These are phyloP conservation scores for Pleurotus citrinopileatus DNA, from an alignment of 768 basidiomycete genomes.

Conservation along the genomic window DNA sequence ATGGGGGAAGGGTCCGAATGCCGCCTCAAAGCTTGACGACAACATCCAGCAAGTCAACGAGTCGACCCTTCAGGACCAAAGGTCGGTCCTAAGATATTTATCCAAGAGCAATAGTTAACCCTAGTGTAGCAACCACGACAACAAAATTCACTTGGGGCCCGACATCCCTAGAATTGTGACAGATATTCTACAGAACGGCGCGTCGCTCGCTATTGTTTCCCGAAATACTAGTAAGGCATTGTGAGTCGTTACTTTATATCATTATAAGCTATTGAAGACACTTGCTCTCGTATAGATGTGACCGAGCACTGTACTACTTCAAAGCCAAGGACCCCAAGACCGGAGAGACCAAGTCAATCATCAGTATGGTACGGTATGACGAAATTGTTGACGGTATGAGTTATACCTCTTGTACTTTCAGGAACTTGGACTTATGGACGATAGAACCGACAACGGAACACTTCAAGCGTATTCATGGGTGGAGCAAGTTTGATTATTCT, in stretches of 20 bases:
- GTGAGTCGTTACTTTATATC: neutral
- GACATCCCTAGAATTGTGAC: neutral
- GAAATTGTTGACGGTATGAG: neutral
- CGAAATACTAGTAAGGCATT: constrained; percentile 1
- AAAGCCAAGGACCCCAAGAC: neutral
- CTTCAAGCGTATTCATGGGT: neutral
- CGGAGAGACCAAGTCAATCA: neutral
- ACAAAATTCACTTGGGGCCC: neutral
- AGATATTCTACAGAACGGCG: neutral
- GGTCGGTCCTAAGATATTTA: neutral
- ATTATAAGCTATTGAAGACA: neutral
- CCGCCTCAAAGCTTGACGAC: neutral
- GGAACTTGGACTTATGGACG: neutral
- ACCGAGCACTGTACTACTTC: constrained; percentile 1
- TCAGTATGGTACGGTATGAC: neutral
- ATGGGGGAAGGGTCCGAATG: neutral
- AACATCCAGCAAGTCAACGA: constrained; percentile 2
- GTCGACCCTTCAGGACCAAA: neutral
- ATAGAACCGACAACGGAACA: neutral
- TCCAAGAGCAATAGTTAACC: neutral
- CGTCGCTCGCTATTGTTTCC: neutral
- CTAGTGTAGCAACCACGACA: neutral
- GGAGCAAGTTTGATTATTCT: neutral
- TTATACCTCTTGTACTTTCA: neutral
- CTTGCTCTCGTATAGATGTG: neutral